Evolutionary conservation across 495 filamentous ascomycete species (phyloP), one percentile per base, ranked within the genome.

Genomic region (Penicillium pancosmium): DNA sequence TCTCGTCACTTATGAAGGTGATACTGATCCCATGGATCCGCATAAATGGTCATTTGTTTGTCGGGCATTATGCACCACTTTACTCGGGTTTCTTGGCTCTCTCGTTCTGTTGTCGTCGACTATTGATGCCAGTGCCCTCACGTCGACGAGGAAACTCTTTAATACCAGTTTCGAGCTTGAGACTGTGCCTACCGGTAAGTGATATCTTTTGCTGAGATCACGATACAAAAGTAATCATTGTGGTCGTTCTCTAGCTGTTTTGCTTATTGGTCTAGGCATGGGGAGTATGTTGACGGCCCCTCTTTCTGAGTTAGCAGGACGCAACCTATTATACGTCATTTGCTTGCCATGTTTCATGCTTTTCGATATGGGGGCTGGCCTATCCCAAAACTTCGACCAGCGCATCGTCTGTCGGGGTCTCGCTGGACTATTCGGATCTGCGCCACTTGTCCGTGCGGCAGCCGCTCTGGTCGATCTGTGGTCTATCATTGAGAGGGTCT

Each of bases 1-100:
- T 27, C 75, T 86, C 0, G 84, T 88, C 4, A 78, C 79, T 11
- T 87, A 77, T 61, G 80, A 84, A 34, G 73, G 76, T 6, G 79
- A 79, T 18, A 66, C 75, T 50, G 83, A 86, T 54, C 66, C 73
- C 0, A 68, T 79, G 55, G 81, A 85, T 62, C 85, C 83, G 16
- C 83, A 84, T 52, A 86, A 86, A 59, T 87, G 80, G 83, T 64
- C 69, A n/a, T 65, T 72, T 16, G 11, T 49, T 10, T 67, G 68
- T 8, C 69, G 76, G 12, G 51, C 73, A 16, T 38, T 60, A 27
- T 68, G 78, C 33, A 80, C 78, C 5, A 4, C 80, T 8, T 63
- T 82, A 11, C 78, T 86, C 36, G 79, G 79, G 5, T 31, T 72
- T 3, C 81, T 83, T 57, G 80, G 67, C 1, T 74, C 72, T 55